Base-by-base conservation (phyloP, 2,329 filamentous ascomycete genomes). In the Penicillium sp. region DNA sequence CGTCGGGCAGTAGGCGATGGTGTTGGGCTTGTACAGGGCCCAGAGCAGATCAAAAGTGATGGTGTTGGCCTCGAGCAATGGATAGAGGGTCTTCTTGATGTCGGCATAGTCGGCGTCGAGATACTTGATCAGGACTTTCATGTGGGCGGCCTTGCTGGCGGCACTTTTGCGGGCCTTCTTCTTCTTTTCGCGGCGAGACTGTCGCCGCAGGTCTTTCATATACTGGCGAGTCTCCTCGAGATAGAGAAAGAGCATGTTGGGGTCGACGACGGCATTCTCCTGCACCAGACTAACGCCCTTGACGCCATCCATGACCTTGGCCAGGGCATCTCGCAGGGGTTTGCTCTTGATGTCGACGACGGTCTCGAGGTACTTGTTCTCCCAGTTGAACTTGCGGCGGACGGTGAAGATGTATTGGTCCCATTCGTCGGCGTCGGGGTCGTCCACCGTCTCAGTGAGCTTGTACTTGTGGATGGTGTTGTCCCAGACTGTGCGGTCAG, bases 1-100 rank as follows among this genome's bases (percentile, higher is more conserved):
- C 0, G 89, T 93, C 0, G 84, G 83, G 0, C 87, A 84, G 67
- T 88, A 93, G 1, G 85, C 87, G 17, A 96, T 82, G 0, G 89
- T 91, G 62, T 91, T 89, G 0, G 91, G 91, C 65, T 94, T 95
- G 81, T 89, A 95, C 3, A 96, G 75, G 0, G 91, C 90, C 91
- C 91, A 96, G 1, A 95, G 77, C 2, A 95, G 80, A 51, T 96
- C 90, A 61, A 92, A 96, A 0, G 90, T 95, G 67, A 96, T 95
- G 37, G 91, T 85, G 7, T 90, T 90, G 26, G 87, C 88, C 57
- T 91, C 83, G 2, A 96, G 78, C 73, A 96, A 84, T 0, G 90
- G 89, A 60, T 91, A 87, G 0, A 96, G 79, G 1, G 87, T 89
- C 70, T 91, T 90, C 68, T 93, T 92, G 27, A 81, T 85, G 15